A percentile compares a stretch with the other conserved stretches of the same genome.
These are phyloP conservation scores for Protomyces gravidus DNA, from an alignment of 1,139 yeast genomes.

Conservation along the genomic window DNA sequence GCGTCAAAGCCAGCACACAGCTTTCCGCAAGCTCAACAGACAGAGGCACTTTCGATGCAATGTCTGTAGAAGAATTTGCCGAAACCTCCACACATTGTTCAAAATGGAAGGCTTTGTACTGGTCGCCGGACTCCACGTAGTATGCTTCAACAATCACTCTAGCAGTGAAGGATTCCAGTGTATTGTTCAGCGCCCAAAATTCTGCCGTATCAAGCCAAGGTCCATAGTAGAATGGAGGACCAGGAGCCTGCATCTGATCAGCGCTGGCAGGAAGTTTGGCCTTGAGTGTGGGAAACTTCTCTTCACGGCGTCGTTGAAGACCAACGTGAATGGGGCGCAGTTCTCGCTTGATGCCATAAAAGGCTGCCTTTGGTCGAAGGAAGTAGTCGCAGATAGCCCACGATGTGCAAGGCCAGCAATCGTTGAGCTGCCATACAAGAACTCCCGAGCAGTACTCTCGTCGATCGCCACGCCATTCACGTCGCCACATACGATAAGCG, in stretches of 20 bases:
- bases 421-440: conserved; percentile 52
- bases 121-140: background rate
- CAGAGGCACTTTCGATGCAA: background rate
- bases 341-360: conserved; percentile 49
- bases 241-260: background rate
- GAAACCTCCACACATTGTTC: background rate
- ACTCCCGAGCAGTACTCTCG: conserved; percentile 45
- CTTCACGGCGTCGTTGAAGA: conserved; percentile 38
- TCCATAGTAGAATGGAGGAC: background rate
- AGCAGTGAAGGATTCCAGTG: background rate
- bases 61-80: background rate
- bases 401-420: conserved; percentile 51
- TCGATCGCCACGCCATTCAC: conserved; percentile 46
- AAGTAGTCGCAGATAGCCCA: conserved; percentile 50
- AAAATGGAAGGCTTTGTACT: background rate
- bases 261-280: background rate
- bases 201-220: background rate
- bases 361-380: conserved; percentile 46
- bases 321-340: conserved; percentile 43
- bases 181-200: background rate
- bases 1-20: conserved; percentile 29
- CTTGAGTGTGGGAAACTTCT: background rate
- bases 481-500: conserved; percentile 49
- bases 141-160: background rate
- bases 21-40: background rate